A percentile compares a stretch with the other conserved stretches of the same genome.
Conservation (phyloP, 805 yeast species). For the Lipomyces lipofer region DNA sequence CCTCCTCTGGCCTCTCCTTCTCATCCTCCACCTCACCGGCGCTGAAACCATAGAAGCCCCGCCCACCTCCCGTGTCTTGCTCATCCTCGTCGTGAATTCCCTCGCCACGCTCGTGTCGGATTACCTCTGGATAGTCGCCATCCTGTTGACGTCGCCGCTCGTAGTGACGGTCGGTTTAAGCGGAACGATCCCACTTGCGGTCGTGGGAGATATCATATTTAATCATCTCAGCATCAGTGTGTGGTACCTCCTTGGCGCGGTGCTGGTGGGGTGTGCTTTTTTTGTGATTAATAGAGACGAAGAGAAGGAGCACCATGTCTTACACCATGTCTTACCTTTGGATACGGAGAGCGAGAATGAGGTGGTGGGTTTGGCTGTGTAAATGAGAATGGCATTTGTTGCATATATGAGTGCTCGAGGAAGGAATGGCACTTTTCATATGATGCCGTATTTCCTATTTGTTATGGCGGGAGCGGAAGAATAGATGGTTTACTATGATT, state of each 20-base stretch:
- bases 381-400: too few relatives aligned
- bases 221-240: constrained; percentile 62
- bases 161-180: constrained; percentile 95
- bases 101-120: constrained; percentile 81
- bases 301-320: constrained; percentile 50
- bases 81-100: constrained; percentile 64
- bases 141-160: constrained; percentile 87
- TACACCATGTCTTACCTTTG: too few relatives aligned
- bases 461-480: too few relatives aligned
- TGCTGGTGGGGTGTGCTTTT: constrained; percentile 76
- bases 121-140: constrained; percentile 94
- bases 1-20: constrained; percentile 77
- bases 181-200: constrained; percentile 90
- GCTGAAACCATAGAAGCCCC: constrained; percentile 77
- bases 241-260: constrained; percentile 76
- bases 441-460: too few relatives aligned
- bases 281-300: constrained; percentile 80
- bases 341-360: too few relatives aligned
- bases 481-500: too few relatives aligned
- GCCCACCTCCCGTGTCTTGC: constrained; percentile 49
- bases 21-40: constrained; percentile 62
- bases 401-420: too few relatives aligned
- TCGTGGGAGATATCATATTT: constrained; percentile 82
- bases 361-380: too few relatives aligned
- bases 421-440: too few relatives aligned